Percentiles rank a stretch among this genome's conserved stretches.
Conservation (phyloP, 2,329 filamentous ascomycete genomes). For the Diaporthe amygdali region DNA sequence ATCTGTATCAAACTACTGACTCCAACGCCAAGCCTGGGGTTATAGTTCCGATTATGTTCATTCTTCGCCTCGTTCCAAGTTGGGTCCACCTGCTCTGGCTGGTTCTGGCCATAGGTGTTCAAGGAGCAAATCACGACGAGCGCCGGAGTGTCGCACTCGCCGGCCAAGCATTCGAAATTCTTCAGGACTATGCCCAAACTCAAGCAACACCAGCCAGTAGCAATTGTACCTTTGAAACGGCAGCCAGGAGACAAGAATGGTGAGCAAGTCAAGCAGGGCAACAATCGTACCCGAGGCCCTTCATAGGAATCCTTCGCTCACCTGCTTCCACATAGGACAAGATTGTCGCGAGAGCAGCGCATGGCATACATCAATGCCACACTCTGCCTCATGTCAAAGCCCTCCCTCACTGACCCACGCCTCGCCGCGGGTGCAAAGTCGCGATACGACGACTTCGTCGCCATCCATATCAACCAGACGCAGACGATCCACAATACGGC, state of each 20-base stretch:
- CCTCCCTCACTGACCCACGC: slow-evolving; percentile 29
- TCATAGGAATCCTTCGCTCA: not conserved
- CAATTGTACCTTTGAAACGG: slow-evolving; percentile 30
- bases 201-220: slow-evolving; percentile 9
- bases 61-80: not conserved
- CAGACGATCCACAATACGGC: slow-evolving; percentile 29
- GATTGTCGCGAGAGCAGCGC: slow-evolving; percentile 24
- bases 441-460: slow-evolving; percentile 37
- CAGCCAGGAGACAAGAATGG: slow-evolving; percentile 29
- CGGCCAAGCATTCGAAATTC: not conserved
- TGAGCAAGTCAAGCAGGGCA: not conserved
- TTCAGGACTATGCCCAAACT: not conserved
- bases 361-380: slow-evolving; percentile 36
- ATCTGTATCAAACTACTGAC: not conserved
- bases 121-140: not conserved
- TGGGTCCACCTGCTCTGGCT: not conserved
- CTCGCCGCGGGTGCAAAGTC: slow-evolving; percentile 35
- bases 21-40: not conserved
- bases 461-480: slow-evolving; percentile 34
- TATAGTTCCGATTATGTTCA: not conserved
- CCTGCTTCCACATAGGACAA: slow-evolving; percentile 17
- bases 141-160: not conserved
- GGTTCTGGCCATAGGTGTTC: not conserved
- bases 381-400: slow-evolving; percentile 35
- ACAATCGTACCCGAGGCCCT: not conserved